These are phyloP conservation scores for Exobasidium cylindrosporum DNA, from an alignment of 1,284 basidiomycete genomes.

Conservation along the genomic window DNA sequence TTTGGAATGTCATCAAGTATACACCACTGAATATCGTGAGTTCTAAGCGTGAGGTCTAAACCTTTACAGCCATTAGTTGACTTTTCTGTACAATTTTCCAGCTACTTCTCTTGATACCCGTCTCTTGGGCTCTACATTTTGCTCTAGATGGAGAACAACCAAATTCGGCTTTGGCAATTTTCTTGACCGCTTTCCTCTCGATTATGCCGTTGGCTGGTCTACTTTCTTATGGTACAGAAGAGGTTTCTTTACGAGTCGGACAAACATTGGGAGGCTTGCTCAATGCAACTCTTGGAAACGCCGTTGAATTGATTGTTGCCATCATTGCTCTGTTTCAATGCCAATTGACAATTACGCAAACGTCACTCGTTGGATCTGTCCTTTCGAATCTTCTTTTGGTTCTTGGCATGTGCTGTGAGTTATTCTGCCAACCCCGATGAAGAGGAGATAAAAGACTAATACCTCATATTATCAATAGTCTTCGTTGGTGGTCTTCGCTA, in stretches of 20 bases:
- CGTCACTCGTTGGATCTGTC: slow-evolving; percentile 43
- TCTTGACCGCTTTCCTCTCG: slow-evolving; percentile 43
- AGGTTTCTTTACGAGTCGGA: slow-evolving; percentile 44
- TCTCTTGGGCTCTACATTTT: slow-evolving; percentile 21
- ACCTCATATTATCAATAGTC: no score
- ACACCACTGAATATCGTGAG: slow-evolving; percentile 32
- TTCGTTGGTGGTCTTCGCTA: slow-evolving; percentile 44
- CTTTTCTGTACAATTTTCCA: no score
- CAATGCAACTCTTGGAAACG: slow-evolving; percentile 47
- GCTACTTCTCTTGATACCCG: slow-evolving; percentile 38
- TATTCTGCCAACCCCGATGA: no score
- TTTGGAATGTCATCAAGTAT: slow-evolving; percentile 36
- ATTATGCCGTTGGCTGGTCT: slow-evolving; percentile 48
- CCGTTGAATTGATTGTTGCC: slow-evolving; percentile 48
- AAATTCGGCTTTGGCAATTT: slow-evolving; percentile 21
- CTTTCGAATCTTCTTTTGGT: slow-evolving; percentile 45
- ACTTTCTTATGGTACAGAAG: slow-evolving; percentile 43
- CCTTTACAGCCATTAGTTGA: neutral
- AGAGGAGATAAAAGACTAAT: no score
- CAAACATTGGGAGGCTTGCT: slow-evolving; percentile 47
- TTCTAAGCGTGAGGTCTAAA: no score
- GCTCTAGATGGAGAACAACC: slow-evolving; percentile 27
- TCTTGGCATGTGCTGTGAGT: slow-evolving; percentile 43
- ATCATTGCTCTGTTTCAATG: slow-evolving; percentile 49
- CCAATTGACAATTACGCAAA: slow-evolving; percentile 44